Evolutionary conservation across 2,329 filamentous ascomycete genomes (phyloP).

Genomic region (Arthrobotrys conoides): DNA sequence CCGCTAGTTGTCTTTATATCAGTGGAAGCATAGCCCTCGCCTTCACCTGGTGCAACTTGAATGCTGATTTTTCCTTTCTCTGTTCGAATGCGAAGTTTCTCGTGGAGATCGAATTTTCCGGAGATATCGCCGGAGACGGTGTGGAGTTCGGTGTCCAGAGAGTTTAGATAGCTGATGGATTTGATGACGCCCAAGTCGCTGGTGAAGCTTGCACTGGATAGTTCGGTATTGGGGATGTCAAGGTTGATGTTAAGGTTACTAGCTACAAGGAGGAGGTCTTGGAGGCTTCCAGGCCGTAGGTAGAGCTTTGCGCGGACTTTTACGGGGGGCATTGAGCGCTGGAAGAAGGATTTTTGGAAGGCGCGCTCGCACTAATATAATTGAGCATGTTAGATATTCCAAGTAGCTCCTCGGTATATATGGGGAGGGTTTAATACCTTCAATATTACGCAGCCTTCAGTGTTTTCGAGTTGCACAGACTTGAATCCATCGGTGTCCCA

Average conservation of each 20-base stretch:
- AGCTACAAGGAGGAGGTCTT: conserved; percentile 39
- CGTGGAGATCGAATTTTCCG: conserved; percentile 35
- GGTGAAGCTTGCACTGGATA: conserved; percentile 20
- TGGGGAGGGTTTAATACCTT: conserved; percentile 13
- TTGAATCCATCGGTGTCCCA: conserved; percentile 50
- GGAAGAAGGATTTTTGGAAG: conserved; percentile 39
- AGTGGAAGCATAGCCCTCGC: conserved; percentile 21
- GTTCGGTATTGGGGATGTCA: conserved; percentile 20
- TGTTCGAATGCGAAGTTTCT: conserved; percentile 28
- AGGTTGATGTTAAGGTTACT: conserved; percentile 43
- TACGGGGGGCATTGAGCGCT: conserved; percentile 22
- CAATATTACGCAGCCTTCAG: conserved; percentile 24
- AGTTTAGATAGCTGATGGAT: conserved; percentile 20
- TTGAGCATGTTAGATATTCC: conserved; percentile 9
- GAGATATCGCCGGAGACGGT: conserved; percentile 37
- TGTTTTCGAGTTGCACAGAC: conserved; percentile 36
- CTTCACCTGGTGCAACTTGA: conserved; percentile 27
- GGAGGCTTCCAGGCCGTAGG: conserved; percentile 23
- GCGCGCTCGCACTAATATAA: conserved; percentile 35
- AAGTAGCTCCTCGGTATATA: background rate
- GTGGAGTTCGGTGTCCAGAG: conserved; percentile 26
- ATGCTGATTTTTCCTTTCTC: conserved; percentile 38
- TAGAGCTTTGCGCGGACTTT: conserved; percentile 52
- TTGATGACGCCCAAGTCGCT: conserved; percentile 21
- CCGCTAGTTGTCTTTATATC: conserved; percentile 33